These are phyloP conservation scores for Cladosporium sp. DNA, from an alignment of 2,329 filamentous ascomycete genomes.

Conservation along the genomic window DNA sequence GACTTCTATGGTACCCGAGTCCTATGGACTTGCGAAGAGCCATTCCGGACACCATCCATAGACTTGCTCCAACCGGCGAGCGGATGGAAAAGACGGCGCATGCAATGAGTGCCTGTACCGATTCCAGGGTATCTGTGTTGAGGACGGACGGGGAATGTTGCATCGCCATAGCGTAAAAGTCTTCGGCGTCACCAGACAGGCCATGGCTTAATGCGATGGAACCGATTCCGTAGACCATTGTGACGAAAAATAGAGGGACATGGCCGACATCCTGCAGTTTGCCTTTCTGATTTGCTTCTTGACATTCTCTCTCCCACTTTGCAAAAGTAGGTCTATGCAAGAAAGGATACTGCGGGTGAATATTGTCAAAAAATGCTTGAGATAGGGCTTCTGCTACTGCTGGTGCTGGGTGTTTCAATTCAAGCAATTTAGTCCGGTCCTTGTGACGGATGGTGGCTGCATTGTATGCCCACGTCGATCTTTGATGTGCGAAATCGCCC, in stretches of 20 bases:
- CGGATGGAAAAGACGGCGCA: constrained; percentile 28
- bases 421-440: too few species aligned
- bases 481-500: not conserved
- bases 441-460: not conserved
- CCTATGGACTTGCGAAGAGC: constrained; percentile 35
- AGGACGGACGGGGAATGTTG: constrained; percentile 20
- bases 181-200: constrained; percentile 14
- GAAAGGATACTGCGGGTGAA: constrained; percentile 38
- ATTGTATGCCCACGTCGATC: not conserved
- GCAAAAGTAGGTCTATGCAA: constrained; percentile 34
- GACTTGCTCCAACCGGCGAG: constrained; percentile 24
- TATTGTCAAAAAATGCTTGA: constrained; percentile 36
- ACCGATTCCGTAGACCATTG: constrained; percentile 25
- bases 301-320: constrained; percentile 28
- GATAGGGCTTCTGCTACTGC: constrained; percentile 15
- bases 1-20: constrained; percentile 34
- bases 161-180: constrained; percentile 19
- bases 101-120: constrained; percentile 24
- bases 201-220: constrained; percentile 20
- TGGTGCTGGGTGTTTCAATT: not conserved
- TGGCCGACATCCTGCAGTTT: not conserved
- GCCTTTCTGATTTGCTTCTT: constrained; percentile 12
- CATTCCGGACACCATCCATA: constrained; percentile 34
- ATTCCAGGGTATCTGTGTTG: constrained; percentile 23
- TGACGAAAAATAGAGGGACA: constrained; percentile 15